phyloP scores from a whole-genome alignment of 345 rosid species.

The Populus deltoides region DNA sequence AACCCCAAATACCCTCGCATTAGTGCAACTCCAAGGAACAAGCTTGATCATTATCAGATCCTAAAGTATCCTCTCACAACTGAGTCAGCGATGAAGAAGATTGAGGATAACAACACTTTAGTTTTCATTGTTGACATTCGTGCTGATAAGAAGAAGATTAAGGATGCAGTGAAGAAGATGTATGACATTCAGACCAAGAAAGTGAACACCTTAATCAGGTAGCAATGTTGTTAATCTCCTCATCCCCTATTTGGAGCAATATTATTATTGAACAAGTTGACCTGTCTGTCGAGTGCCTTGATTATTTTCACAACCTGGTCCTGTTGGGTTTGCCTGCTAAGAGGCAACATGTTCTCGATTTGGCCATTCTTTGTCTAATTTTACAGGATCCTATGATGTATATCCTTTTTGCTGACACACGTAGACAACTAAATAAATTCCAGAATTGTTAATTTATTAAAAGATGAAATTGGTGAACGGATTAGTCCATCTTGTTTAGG shows the following conservation, averaged over 20 bases:
- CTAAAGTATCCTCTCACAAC: conserved; percentile 95
- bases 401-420: neutral
- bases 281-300: neutral
- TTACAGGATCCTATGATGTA: neutral
- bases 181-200: conserved; percentile 91
- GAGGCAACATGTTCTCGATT: neutral
- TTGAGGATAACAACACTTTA: conserved; percentile 94
- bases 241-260: neutral
- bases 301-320: neutral
- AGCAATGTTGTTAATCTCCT: neutral
- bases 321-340: neutral
- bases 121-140: conserved; percentile 95
- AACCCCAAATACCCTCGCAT: conserved; percentile 72
- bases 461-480: neutral
- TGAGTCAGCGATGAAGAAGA: conserved; percentile 93
- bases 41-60: conserved; percentile 89
- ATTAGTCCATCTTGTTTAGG: neutral
- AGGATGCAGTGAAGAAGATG: conserved; percentile 94
- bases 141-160: conserved; percentile 92
- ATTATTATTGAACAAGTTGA: neutral
- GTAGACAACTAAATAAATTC: neutral
- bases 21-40: conserved; percentile 83
- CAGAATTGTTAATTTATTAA: neutral
- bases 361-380: neutral
- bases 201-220: conserved; percentile 94